A percentile compares a stretch with the other conserved stretches of the same genome.
These are phyloP conservation scores for Fusarium subglutinans DNA, from an alignment of 2,329 filamentous ascomycete genomes.

Conservation along the genomic window DNA sequence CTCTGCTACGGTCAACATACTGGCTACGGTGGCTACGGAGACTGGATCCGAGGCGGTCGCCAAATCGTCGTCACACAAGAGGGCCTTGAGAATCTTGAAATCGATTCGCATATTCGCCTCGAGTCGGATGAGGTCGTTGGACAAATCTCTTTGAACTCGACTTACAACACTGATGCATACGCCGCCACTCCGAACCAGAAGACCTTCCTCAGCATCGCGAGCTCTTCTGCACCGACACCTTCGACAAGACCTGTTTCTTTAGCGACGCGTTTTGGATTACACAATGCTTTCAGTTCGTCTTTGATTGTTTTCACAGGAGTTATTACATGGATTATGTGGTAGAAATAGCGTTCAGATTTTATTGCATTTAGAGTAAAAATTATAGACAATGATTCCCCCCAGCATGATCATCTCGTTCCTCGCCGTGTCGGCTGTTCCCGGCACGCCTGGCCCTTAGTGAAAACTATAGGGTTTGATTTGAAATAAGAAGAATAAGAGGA, in stretches of 20 bases:
- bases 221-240: neutral
- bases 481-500: neutral
- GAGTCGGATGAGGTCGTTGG: conserved; percentile 64
- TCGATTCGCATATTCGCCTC: conserved; percentile 69
- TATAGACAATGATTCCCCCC: neutral
- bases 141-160: conserved; percentile 64
- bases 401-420: neutral
- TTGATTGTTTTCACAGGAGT: neutral
- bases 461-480: fast-evolving
- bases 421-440: fast-evolving
- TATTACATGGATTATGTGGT: neutral
- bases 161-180: conserved; percentile 67
- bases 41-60: conserved; percentile 68
- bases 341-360: neutral
- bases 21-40: conserved; percentile 75
- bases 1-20: conserved; percentile 71
- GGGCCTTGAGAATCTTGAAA: conserved; percentile 49
- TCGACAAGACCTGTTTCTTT: neutral
- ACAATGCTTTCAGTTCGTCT: neutral
- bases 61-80: conserved; percentile 62
- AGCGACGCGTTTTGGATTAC: neutral
- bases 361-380: neutral
- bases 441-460: fast-evolving
- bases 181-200: conserved; percentile 53
- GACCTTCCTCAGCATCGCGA: conserved; percentile 29